Evolutionary conservation across 768 basidiomycete species (phyloP).

Genomic region (Hericium coralloides): DNA sequence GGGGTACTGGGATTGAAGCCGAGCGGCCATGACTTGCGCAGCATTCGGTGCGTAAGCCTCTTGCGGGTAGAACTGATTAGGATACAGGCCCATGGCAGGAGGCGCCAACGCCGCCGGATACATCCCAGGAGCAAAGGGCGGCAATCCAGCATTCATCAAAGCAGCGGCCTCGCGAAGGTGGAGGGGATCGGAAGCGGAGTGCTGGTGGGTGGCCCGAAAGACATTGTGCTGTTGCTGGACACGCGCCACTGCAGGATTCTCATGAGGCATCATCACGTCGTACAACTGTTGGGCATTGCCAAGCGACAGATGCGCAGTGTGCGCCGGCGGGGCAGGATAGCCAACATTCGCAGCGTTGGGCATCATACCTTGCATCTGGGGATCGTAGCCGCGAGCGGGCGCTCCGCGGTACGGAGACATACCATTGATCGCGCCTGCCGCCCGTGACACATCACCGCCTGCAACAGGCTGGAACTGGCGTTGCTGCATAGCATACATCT

Average conservation of each 20-base stretch:
- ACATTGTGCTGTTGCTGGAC: conserved; percentile 73
- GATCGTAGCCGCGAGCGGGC: conserved; percentile 44
- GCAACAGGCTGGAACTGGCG: conserved; percentile 42
- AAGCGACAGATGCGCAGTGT: conserved; percentile 61
- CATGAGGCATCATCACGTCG: conserved; percentile 56
- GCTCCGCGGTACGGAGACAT: conserved; percentile 51
- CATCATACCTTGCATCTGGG: conserved; percentile 33
- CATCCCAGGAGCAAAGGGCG: conserved; percentile 45
- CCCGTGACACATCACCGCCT: conserved; percentile 35
- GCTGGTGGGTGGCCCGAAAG: conserved; percentile 70
- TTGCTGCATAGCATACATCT: conserved; percentile 49
- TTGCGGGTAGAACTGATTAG: conserved; percentile 62
- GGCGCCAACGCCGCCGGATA: conserved; percentile 41
- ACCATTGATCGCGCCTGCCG: conserved; percentile 44
- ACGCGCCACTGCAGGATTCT: conserved; percentile 58
- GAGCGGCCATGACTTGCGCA: conserved; percentile 43
- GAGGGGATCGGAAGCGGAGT: conserved; percentile 78
- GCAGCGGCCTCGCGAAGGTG: conserved; percentile 65
- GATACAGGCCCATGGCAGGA: conserved; percentile 48
- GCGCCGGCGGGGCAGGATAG: conserved; percentile 33
- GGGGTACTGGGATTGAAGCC: conserved; percentile 46
- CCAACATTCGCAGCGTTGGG: conserved; percentile 43
- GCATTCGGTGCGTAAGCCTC: conserved; percentile 50
- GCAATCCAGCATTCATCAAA: conserved; percentile 47
- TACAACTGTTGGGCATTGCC: conserved; percentile 72